phyloP scores from a whole-genome alignment of 352 stramenopile species.

The Globisporangium sylvaticum region DNA sequence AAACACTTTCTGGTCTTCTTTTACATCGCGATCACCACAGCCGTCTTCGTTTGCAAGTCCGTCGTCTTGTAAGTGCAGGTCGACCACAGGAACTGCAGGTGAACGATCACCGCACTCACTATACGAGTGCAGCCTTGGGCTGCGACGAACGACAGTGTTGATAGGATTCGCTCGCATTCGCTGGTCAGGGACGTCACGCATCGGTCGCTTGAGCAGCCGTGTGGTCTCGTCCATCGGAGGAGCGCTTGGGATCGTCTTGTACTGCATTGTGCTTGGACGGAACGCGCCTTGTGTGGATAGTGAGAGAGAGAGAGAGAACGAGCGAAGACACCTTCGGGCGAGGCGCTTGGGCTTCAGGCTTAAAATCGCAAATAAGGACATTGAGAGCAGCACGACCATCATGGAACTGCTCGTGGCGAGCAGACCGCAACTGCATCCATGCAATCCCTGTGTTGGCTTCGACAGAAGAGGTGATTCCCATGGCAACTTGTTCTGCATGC shows the following conservation, averaged over 20 bases:
- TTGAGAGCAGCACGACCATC: not conserved
- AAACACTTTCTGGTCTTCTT: not conserved
- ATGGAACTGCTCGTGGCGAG: not conserved
- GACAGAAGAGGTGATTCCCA: not conserved
- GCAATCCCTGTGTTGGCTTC: not conserved
- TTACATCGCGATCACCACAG: not conserved
- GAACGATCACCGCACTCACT: not conserved
- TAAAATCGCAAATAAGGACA: not conserved
- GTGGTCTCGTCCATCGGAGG: slow-evolving; percentile 3
- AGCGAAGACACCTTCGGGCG: not conserved
- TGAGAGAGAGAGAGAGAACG: not conserved
- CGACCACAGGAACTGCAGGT: not conserved
- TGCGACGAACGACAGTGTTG: not conserved
- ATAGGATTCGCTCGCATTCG: not conserved
- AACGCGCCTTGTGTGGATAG: not conserved
- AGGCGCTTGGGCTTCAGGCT: not conserved
- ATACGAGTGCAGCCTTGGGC: not conserved
- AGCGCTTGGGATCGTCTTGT: not conserved
- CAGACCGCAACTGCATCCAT: not conserved
- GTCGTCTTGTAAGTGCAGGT: not conserved
- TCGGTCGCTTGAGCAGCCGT: not conserved
- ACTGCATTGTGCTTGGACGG: not conserved
- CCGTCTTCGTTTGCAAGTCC: not conserved
- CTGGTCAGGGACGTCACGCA: not conserved
- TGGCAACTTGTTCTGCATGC: not conserved